Evolutionary conservation across 2,329 filamentous ascomycete genomes (phyloP).

Genomic region (Neurospora crassa): DNA sequence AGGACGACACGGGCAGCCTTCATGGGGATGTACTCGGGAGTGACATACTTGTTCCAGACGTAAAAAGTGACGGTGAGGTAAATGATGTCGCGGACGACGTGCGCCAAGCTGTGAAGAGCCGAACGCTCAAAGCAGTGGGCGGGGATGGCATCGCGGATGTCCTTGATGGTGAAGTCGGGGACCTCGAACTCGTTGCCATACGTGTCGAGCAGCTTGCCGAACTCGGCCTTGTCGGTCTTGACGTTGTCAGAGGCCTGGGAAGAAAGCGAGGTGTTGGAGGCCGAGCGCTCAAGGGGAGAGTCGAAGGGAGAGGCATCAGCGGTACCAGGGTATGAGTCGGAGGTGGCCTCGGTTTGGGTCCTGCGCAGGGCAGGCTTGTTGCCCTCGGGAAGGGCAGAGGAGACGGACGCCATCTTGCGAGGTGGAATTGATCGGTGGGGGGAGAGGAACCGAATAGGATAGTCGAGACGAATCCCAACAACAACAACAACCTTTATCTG

Average conservation of each 20-base stretch:
- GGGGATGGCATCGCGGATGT: constrained; percentile 93
- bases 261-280: constrained; percentile 86
- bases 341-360: constrained; percentile 33
- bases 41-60: constrained; percentile 82
- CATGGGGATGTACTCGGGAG: constrained; percentile 70
- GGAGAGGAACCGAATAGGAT: neutral
- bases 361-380: constrained; percentile 38
- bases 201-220: constrained; percentile 71
- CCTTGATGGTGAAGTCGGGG: constrained; percentile 94
- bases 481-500: neutral
- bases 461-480: neutral
- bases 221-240: constrained; percentile 27
- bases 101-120: constrained; percentile 61
- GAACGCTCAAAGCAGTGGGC: constrained; percentile 95
- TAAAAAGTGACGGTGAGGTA: constrained; percentile 70
- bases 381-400: constrained; percentile 31
- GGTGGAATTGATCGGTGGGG: neutral
- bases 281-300: constrained; percentile 45
- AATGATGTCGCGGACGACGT: constrained; percentile 74
- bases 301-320: constrained; percentile 48
- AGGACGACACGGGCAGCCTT: constrained; percentile 54
- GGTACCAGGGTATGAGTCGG: constrained; percentile 44
- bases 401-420: constrained; percentile 35
- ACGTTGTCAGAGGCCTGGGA: constrained; percentile 63
- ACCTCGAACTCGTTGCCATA: constrained; percentile 92